phyloP scores from a whole-genome alignment of 305 asterid species.

The Fraxinus greggii region DNA sequence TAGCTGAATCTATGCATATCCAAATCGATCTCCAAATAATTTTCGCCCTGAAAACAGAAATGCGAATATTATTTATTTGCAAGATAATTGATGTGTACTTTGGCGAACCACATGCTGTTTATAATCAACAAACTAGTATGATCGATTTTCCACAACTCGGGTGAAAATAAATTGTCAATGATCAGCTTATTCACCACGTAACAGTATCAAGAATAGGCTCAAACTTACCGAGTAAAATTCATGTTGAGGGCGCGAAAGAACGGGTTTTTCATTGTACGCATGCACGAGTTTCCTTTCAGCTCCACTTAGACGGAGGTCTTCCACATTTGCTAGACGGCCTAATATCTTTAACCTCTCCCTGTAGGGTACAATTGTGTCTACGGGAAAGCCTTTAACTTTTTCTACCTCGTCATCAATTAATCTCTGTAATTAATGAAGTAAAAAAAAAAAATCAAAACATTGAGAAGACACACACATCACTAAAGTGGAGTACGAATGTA shows the following conservation, averaged over 20 bases:
- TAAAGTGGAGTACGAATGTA: neutral
- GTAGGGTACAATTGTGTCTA: constrained; percentile 35
- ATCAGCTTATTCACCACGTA: neutral
- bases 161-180: neutral
- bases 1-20: constrained; percentile 59
- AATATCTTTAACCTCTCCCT: constrained; percentile 54
- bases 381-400: constrained; percentile 42
- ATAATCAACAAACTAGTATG: neutral
- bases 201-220: neutral
- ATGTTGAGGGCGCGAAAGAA: constrained; percentile 63
- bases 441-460: neutral
- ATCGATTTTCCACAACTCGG: neutral
- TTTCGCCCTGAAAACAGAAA: constrained; percentile 36
- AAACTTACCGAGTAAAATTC: constrained; percentile 37
- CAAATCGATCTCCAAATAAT: constrained; percentile 54
- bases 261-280: constrained; percentile 57
- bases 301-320: constrained; percentile 43
- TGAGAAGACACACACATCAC: neutral
- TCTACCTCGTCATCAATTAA: constrained; percentile 44
- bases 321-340: constrained; percentile 57
- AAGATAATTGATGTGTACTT: neutral
- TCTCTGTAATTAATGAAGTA: constrained; percentile 28
- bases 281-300: constrained; percentile 51
- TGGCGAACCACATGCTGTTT: neutral
- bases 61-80: neutral